Percentiles rank a stretch among this genome's conserved stretches.
These are phyloP conservation scores for Fusarium agapanthi DNA, from an alignment of 2,329 filamentous ascomycete genomes.

Conservation along the genomic window DNA sequence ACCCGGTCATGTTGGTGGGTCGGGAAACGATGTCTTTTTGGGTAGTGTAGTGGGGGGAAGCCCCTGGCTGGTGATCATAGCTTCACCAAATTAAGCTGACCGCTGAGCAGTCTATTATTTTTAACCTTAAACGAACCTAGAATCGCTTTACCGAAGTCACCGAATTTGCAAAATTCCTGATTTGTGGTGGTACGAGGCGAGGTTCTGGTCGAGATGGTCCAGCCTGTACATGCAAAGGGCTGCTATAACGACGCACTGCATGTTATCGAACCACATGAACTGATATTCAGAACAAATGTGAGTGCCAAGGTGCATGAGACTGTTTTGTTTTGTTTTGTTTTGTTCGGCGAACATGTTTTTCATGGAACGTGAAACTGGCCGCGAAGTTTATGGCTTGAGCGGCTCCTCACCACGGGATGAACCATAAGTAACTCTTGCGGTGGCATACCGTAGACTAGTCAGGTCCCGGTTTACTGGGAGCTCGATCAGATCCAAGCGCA, in stretches of 20 bases:
- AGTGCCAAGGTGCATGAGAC: neutral
- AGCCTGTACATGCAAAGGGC: too few relatives aligned
- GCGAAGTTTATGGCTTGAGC: neutral
- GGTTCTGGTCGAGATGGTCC: neutral
- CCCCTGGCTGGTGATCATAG: conserved; percentile 18
- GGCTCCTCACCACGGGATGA: neutral
- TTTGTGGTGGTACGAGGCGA: neutral
- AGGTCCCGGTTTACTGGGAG: neutral
- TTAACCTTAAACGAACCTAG: neutral
- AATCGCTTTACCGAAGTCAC: too few relatives aligned
- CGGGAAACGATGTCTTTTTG: neutral
- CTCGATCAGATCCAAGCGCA: neutral
- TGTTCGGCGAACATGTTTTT: neutral
- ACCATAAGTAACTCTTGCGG: conserved; percentile 2
- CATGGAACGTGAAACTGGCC: neutral
- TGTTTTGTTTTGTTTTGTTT: neutral
- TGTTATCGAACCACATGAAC: neutral
- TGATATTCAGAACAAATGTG: neutral
- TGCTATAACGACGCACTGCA: neutral
- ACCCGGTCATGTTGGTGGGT: neutral
- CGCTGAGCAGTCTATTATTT: neutral
- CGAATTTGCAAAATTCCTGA: neutral
- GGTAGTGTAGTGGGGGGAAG: neutral
- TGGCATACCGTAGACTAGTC: neutral
- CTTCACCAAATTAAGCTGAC: conserved; percentile 1